Evolutionary conservation across 345 rosid genomes (phyloP), one percentile per base, ranked within the genome.

Genomic region (Conringia planisiliqua): DNA sequence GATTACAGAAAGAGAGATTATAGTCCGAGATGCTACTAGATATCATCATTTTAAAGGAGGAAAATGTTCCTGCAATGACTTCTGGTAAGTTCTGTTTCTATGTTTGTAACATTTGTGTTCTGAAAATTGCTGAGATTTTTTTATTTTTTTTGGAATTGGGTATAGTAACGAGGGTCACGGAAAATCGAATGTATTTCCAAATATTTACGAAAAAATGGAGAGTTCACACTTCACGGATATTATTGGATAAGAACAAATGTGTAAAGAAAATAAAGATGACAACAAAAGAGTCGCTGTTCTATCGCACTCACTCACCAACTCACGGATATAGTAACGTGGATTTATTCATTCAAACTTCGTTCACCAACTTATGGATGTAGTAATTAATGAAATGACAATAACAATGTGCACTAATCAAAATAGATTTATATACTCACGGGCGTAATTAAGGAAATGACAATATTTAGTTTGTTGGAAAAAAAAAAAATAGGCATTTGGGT

Each of bases 21-120:
- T 86, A 58, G 88, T 90, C 6, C 76, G 97, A 58, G 94, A 90
- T 77, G 90, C 90, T 7, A 85, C 84, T 35, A 81, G 96, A 67
- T 90, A 85, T 86, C 96, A 90, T 78, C 91, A 88, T 83, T 90
- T 90, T 60, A 82, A 81, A 40, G 82, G 79, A 60, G 93, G 93
- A 61, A 80, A 71, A 26, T 90, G 96, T 71, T 88, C 96, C 0
- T 90, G 96, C 80, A 88, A 82, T 75, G 96, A 87, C 36, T 90
- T 90, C 35, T 90, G 96, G 96, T 90, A 82, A 85, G 67, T 60
- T 35, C 0, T 18, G 44, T 43, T 68, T 44, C 63, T 33, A 4
- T 58, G 52, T 47, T 47, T 74, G 61, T 74, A 58, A 27, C 68
- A 66, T 38, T 74, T 40, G 10, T 8, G 12, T 27, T 9, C 7